A percentile compares a stretch with the other conserved stretches of the same genome.
phyloP scores from a whole-genome alignment of 1,284 basidiomycete species.

The Tremellales sp. region DNA sequence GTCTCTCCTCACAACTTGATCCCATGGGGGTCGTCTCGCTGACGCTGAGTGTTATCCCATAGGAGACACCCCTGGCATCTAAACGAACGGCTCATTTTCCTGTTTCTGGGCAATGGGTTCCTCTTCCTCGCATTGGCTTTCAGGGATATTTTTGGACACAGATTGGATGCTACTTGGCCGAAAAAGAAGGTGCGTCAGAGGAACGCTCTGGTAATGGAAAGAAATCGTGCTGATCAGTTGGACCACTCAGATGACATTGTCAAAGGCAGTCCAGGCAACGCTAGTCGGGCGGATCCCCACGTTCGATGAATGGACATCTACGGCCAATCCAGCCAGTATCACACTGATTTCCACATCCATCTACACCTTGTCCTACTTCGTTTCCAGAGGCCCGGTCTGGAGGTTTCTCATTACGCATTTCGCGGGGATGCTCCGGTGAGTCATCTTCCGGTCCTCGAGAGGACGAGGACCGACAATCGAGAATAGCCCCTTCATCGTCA shows the following conservation, averaged over 20 bases:
- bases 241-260: conserved; percentile 17
- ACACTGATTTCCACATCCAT: conserved; percentile 4
- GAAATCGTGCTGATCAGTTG: background rate
- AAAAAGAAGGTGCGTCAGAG: conserved; percentile 19
- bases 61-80: conserved; percentile 42
- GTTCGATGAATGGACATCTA: conserved; percentile 1
- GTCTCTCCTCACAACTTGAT: background rate
- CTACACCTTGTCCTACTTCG: conserved; percentile 19
- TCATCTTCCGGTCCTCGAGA: background rate
- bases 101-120: conserved; percentile 27
- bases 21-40: background rate
- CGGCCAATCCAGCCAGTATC: conserved; percentile 3
- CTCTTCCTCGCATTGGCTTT: conserved; percentile 25
- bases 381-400: conserved; percentile 15
- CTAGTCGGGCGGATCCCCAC: conserved; percentile 3
- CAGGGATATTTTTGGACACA: conserved; percentile 24
- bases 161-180: conserved; percentile 31
- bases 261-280: conserved; percentile 12
- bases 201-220: background rate
- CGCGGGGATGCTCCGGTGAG: conserved; percentile 16
- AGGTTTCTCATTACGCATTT: conserved; percentile 14
- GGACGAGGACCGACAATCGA: background rate
- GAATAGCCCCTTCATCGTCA: conserved; percentile 36
- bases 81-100: conserved; percentile 44
- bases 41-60: background rate